Conservation (phyloP, 2,329 filamentous ascomycete species). For the Verticillium longisporum region DNA sequence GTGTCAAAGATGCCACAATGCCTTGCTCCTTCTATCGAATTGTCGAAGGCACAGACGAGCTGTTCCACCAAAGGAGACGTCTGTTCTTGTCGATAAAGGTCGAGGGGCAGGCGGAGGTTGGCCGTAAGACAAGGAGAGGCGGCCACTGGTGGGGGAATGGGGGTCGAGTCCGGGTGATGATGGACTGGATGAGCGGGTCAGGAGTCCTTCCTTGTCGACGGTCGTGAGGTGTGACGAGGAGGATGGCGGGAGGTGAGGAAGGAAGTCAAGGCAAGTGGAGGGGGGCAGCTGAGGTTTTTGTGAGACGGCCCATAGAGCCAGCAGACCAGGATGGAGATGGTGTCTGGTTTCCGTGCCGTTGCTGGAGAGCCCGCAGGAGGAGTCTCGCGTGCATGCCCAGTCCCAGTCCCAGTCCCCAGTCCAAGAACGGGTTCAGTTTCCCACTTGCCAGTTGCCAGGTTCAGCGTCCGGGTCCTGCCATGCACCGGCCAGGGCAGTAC, state of each 20-base stretch:
- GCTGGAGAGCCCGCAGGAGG: not conserved
- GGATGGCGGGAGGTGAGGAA: not conserved
- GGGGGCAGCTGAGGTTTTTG: conserved; percentile 3
- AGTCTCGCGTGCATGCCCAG: not conserved
- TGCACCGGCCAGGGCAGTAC: not conserved
- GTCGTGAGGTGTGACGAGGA: not conserved
- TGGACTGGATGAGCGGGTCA: not conserved
- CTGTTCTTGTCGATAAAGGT: not conserved
- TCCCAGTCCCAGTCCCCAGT: not conserved
- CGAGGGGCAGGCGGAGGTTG: not conserved
- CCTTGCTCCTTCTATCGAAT: not conserved
- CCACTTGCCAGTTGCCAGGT: not conserved
- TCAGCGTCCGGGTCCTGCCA: not conserved
- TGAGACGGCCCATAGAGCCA: conserved; percentile 1
- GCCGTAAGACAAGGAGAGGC: not conserved
- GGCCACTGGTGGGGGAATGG: not conserved
- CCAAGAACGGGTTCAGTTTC: not conserved
- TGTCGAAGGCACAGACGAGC: not conserved
- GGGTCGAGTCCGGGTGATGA: not conserved
- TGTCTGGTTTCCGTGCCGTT: not conserved
- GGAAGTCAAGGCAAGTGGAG: not conserved
- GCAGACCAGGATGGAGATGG: conserved; percentile 3
- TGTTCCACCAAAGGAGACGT: conserved; percentile 1
- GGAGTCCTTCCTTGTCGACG: not conserved
- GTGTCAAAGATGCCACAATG: not conserved